A percentile compares a stretch with the other conserved stretches of the same genome.
Conservation (phyloP, 257 asterid species). For the Salvia miltiorrhiza region DNA sequence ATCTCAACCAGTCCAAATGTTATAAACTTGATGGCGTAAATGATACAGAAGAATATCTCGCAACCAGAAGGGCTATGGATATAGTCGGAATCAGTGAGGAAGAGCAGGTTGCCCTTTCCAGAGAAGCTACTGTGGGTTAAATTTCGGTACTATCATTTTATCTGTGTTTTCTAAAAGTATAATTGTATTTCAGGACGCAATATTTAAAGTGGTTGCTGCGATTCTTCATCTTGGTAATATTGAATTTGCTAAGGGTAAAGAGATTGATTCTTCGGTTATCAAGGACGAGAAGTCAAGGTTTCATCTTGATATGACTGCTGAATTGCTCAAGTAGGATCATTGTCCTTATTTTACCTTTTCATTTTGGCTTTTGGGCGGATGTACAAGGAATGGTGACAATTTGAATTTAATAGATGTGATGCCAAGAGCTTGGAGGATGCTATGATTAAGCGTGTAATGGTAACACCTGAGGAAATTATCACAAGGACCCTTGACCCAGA, state of each 20-base stretch:
- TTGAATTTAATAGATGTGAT: constrained; percentile 65
- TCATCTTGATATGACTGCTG: constrained; percentile 72
- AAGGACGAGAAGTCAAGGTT: constrained; percentile 79
- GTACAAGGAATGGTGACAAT: constrained; percentile 10
- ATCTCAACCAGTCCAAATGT: constrained; percentile 77
- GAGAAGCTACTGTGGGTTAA: constrained; percentile 4
- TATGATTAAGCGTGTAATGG: constrained; percentile 92
- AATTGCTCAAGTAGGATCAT: constrained; percentile 65
- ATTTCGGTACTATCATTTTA: constrained; percentile 8
- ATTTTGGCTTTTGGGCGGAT: constrained; percentile 7
- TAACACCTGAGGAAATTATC: constrained; percentile 94
- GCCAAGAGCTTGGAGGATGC: constrained; percentile 97
- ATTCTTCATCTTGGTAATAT: constrained; percentile 86
- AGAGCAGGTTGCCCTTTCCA: constrained; percentile 59
- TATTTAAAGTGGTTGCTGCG: constrained; percentile 85
- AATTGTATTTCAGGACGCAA: constrained; percentile 60
- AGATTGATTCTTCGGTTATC: constrained; percentile 81
- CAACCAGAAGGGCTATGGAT: constrained; percentile 91
- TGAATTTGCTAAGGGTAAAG: constrained; percentile 80
- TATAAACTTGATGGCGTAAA: constrained; percentile 73
- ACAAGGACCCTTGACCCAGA: constrained; percentile 95
- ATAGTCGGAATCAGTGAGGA: constrained; percentile 84
- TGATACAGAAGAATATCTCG: constrained; percentile 78
- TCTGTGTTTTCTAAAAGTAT: constrained; percentile 17
- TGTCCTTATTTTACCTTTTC: not conserved